Conservation (phyloP, 768 basidiomycete genomes). For the Auricularia sp. region DNA sequence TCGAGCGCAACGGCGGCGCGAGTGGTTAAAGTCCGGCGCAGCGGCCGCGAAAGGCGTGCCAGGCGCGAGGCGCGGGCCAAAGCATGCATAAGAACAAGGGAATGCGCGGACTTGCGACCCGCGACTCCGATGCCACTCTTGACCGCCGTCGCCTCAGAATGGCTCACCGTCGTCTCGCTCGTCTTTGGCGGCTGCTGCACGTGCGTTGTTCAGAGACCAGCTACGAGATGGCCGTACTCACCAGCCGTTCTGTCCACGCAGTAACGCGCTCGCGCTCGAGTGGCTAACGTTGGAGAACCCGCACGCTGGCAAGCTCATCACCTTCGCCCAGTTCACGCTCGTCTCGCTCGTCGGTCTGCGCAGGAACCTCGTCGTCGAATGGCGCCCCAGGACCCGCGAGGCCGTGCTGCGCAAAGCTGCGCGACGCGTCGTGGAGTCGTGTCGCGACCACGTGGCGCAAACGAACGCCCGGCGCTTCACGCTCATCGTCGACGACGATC, state of each 20-base stretch:
- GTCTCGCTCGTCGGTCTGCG: conserved; percentile 70
- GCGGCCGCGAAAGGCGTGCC: not conserved
- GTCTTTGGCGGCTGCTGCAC: conserved; percentile 91
- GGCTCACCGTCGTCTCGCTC: conserved; percentile 57
- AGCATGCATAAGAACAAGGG: not conserved
- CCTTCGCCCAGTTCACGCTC: conserved; percentile 75
- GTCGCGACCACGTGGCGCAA: not conserved
- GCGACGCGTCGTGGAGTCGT: not conserved
- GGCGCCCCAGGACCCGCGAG: conserved; percentile 2
- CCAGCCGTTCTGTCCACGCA: conserved; percentile 17
- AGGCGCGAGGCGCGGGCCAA: not conserved
- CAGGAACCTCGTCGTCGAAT: conserved; percentile 36
- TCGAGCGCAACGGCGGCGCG: not conserved
- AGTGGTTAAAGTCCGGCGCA: not conserved
- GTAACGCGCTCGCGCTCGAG: conserved; percentile 73
- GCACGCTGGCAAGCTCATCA: conserved; percentile 71
- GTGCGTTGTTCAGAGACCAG: conserved; percentile 22
- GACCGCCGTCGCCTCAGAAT: conserved; percentile 24
- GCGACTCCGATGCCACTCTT: not conserved
- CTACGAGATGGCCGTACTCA: conserved; percentile 1
- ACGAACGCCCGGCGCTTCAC: not conserved
- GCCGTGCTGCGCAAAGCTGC: not conserved
- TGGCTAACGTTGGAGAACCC: conserved; percentile 60
- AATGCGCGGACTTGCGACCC: not conserved
- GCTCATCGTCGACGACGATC: conserved; percentile 1